phyloP scores from a whole-genome alignment of 306 rosid genomes.

The Dalbergia oliveri region DNA sequence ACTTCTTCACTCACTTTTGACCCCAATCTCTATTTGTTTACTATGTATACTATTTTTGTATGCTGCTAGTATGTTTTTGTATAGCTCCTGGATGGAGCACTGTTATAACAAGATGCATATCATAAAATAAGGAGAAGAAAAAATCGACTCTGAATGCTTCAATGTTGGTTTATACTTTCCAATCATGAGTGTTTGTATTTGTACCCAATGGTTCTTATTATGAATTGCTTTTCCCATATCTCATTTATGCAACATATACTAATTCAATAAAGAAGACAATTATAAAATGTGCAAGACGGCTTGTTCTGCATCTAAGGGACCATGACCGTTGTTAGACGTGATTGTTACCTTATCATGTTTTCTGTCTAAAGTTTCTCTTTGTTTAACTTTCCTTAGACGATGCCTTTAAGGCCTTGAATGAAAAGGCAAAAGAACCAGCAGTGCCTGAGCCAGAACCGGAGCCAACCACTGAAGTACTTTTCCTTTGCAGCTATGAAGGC shows the following conservation, averaged over 20 bases:
- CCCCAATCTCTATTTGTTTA: not conserved
- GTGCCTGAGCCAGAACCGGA: slow-evolving; percentile 93
- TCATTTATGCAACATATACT: not conserved
- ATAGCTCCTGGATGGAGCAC: not conserved
- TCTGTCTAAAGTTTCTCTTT: slow-evolving; percentile 39
- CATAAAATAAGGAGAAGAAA: slow-evolving; percentile 2
- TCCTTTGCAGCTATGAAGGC: slow-evolving; percentile 94
- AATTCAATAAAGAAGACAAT: not conserved
- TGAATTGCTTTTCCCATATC: slow-evolving; percentile 19
- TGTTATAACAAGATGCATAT: not conserved
- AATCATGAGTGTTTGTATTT: not conserved
- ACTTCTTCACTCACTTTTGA: not conserved
- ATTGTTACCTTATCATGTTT: slow-evolving; percentile 27
- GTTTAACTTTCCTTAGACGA: slow-evolving; percentile 66
- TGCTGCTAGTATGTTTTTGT: not conserved
- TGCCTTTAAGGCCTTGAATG: slow-evolving; percentile 70
- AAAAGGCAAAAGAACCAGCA: slow-evolving; percentile 71
- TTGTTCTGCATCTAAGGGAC: slow-evolving; percentile 33
- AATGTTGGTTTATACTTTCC: not conserved
- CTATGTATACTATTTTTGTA: not conserved
- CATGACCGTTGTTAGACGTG: not conserved
- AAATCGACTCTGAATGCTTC: not conserved
- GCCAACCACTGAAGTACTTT: slow-evolving; percentile 97
- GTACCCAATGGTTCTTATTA: not conserved
- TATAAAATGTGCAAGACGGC: not conserved